phyloP scores from a whole-genome alignment of 2,329 filamentous ascomycete genomes.

The Piedraia hortae region DNA sequence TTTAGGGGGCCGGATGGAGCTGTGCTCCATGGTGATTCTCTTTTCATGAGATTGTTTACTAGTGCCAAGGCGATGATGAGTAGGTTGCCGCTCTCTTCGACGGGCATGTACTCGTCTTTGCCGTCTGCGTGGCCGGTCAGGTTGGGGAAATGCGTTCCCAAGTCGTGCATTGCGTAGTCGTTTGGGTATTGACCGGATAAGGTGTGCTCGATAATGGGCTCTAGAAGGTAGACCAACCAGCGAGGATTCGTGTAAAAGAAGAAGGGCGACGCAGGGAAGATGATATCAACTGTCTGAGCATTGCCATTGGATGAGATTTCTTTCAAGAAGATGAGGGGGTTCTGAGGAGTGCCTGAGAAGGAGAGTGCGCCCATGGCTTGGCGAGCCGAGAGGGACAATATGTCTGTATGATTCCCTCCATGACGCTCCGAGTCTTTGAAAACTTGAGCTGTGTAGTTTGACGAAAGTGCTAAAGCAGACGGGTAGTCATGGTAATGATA shows the following conservation, averaged over 20 bases:
- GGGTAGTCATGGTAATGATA: slow-evolving; percentile 63
- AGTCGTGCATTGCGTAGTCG: slow-evolving; percentile 51
- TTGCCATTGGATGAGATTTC: slow-evolving; percentile 61
- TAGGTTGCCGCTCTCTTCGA: slow-evolving; percentile 61
- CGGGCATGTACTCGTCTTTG: slow-evolving; percentile 45
- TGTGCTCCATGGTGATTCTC: too few species aligned
- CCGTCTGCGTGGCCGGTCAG: slow-evolving; percentile 47
- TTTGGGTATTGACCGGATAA: slow-evolving; percentile 64
- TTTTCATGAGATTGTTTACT: slow-evolving; percentile 42
- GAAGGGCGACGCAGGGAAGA: slow-evolving; percentile 66
- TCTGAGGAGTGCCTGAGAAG: slow-evolving; percentile 37
- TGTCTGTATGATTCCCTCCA: slow-evolving; percentile 29
- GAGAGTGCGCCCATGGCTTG: slow-evolving; percentile 47
- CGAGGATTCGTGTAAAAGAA: slow-evolving; percentile 62
- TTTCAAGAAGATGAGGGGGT: slow-evolving; percentile 52
- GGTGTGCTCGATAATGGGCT: slow-evolving; percentile 59
- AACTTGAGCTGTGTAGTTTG: slow-evolving; percentile 46
- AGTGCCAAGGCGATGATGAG: slow-evolving; percentile 36
- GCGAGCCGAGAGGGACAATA: slow-evolving; percentile 37
- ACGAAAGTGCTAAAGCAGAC: slow-evolving; percentile 33
- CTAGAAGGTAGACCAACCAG: slow-evolving; percentile 54
- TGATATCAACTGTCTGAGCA: slow-evolving; percentile 52
- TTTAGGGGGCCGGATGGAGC: slow-evolving; percentile 26
- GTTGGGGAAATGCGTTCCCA: slow-evolving; percentile 46
- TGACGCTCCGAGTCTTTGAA: slow-evolving; percentile 44